Conservation (phyloP, 495 filamentous ascomycete species). For the Cenococcum geophilum region DNA sequence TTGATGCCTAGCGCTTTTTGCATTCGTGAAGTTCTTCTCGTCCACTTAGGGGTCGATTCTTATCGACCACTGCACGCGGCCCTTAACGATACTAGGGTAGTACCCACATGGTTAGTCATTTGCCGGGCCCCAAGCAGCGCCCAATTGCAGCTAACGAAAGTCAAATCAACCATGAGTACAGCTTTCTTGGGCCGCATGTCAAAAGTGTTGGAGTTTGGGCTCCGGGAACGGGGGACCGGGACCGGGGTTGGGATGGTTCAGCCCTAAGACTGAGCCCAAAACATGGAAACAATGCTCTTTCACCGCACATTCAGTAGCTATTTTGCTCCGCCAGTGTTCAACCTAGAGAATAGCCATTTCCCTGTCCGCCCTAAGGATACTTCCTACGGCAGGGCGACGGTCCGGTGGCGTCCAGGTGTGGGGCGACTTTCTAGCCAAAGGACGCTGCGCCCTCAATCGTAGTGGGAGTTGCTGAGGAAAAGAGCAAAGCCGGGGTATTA, state of each 20-base stretch:
- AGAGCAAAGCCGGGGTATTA: neutral
- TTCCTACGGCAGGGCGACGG: slow-evolving; percentile 16
- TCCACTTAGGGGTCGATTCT: slow-evolving; percentile 4
- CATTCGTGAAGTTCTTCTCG: slow-evolving; percentile 2
- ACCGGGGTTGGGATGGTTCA: neutral
- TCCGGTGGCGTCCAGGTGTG: slow-evolving; percentile 14
- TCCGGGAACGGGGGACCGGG: neutral
- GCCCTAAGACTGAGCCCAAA: neutral
- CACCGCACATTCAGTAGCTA: neutral
- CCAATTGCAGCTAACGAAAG: neutral
- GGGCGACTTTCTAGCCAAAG: no score
- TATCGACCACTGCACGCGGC: neutral
- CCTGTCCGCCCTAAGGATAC: neutral
- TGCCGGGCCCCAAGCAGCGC: neutral
- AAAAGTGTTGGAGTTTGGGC: neutral
- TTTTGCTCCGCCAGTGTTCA: neutral
- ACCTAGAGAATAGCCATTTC: neutral
- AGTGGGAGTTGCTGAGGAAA: neutral
- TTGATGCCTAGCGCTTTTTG: slow-evolving; percentile 23
- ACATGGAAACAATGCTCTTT: neutral
- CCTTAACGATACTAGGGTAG: neutral
- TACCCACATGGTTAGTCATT: slow-evolving; percentile 4
- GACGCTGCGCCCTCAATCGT: neutral
- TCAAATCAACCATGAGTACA: neutral
- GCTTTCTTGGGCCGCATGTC: neutral